These are phyloP conservation scores for Hyphopichia wangnamkhiaoensis DNA, from an alignment of 1,139 yeast genomes.

Conservation along the genomic window DNA sequence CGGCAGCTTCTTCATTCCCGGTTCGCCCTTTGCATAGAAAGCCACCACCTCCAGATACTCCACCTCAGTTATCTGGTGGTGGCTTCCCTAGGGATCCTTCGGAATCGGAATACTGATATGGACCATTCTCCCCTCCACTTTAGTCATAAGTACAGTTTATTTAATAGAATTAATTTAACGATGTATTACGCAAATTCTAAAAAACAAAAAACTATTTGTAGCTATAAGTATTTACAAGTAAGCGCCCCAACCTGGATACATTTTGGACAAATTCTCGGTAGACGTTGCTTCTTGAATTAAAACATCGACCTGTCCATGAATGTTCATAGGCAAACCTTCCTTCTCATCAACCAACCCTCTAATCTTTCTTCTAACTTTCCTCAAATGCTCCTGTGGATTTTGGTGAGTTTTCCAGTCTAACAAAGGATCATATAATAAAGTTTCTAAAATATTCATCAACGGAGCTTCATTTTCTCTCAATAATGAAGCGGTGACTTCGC, in stretches of 20 bases:
- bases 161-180: too few species aligned
- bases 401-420: slow-evolving; percentile 62
- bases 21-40: slow-evolving; percentile 8
- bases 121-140: too few species aligned
- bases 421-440: slow-evolving; percentile 90
- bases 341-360: slow-evolving; percentile 77
- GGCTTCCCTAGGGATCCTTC: neutral
- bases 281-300: slow-evolving; percentile 84
- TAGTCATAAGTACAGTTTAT: too few species aligned
- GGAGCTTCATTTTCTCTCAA: slow-evolving; percentile 83
- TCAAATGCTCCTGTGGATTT: slow-evolving; percentile 68
- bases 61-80: neutral
- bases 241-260: slow-evolving; percentile 97
- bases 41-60: slow-evolving; percentile 10
- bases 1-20: too few species aligned
- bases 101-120: neutral
- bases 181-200: too few species aligned
- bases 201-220: neutral
- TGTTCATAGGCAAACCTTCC: slow-evolving; percentile 84
- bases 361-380: slow-evolving; percentile 74
- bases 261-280: slow-evolving; percentile 66
- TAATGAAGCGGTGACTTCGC: slow-evolving; percentile 79
- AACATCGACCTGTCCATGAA: slow-evolving; percentile 90
- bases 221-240: slow-evolving; percentile 28
- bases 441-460: slow-evolving; percentile 86